Percentiles rank a stretch among this genome's conserved stretches.
Evolutionary conservation across 257 asterid genomes (phyloP).

Genomic region (Scutellaria galericulata): DNA sequence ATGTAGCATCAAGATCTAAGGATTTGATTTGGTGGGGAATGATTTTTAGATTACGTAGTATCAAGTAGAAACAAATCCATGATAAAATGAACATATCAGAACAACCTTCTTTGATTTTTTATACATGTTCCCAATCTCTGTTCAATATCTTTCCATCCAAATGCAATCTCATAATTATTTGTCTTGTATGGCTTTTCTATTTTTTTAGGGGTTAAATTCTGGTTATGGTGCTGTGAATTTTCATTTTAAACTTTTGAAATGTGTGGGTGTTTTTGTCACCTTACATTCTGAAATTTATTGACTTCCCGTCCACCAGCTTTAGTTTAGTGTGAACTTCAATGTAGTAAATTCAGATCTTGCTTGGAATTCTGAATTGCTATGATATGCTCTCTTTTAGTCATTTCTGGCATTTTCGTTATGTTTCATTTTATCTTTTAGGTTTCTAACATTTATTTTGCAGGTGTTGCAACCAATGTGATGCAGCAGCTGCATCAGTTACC

Average conservation of each 20-base stretch:
- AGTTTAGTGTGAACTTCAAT: neutral
- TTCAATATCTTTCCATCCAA: neutral
- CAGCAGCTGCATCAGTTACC: slow-evolving; percentile 53
- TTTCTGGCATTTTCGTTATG: slow-evolving; percentile 3
- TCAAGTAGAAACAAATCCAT: neutral
- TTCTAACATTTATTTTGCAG: slow-evolving; percentile 42
- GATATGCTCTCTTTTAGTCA: slow-evolving; percentile 1
- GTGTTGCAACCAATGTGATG: slow-evolving; percentile 42
- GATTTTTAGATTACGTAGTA: neutral
- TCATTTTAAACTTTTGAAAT: neutral
- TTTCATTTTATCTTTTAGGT: neutral
- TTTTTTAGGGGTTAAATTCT: neutral
- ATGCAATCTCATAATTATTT: neutral
- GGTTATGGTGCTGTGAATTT: neutral
- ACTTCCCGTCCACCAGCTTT: neutral
- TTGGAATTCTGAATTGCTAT: neutral
- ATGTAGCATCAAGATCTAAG: neutral
- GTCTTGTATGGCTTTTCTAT: neutral
- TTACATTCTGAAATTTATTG: neutral
- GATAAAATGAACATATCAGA: neutral
- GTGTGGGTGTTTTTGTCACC: neutral
- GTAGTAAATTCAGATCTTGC: neutral
- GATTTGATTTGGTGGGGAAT: neutral
- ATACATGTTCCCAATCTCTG: neutral
- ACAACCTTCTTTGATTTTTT: neutral